Evolutionary conservation across 2,329 filamentous ascomycete species (phyloP), one percentile per base, ranked within the genome.

Genomic region (Dactylellina drechsleri): DNA sequence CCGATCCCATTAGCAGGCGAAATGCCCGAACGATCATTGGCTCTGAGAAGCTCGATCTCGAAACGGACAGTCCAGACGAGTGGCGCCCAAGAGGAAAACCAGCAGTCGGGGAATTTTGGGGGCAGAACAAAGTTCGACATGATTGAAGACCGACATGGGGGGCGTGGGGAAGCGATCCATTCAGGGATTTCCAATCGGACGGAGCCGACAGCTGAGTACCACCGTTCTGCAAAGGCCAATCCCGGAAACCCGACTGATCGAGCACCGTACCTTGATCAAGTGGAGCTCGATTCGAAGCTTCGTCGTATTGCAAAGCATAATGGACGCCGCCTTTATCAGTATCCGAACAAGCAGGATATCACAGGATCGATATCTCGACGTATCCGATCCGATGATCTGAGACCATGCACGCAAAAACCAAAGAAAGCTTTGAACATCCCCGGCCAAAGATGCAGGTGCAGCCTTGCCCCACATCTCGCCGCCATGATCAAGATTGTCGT

Each of bases 1-100:
- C 71, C 71, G 71, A 75, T 68, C 26, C 31, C 50, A 61, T 68
- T 56, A 49, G 50, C 66, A 56, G 43, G 53, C 57, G 59, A 70
- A 70, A 50, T 70, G 23, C 23, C 47, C 18, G 58, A 26, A n/a
- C 70, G 50, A 23, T 56, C 50, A 73, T 73, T 73, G 60, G 68
- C 40, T 26, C 18, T 10, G 2, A 10, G 10, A 36, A 36, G 31
- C 31, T 36, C 31, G n/a, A n/a, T 40, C 45, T 59, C 28, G n/a
- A 52, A 52, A 23, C 16, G 56, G 56, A 45, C 18, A 59, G 20
- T 43, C 18, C 36, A 59, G 56, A 47, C 56, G 56, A 59, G 18
- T 50, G 20, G 43, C 3, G 45, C 23, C 20, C 49, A 23, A 28
- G 64, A 18, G 50, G 50, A 20, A 62, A 52, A 43, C 52, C 59